Conservation (phyloP, 345 rosid species). For the Hypericum perforatum region DNA sequence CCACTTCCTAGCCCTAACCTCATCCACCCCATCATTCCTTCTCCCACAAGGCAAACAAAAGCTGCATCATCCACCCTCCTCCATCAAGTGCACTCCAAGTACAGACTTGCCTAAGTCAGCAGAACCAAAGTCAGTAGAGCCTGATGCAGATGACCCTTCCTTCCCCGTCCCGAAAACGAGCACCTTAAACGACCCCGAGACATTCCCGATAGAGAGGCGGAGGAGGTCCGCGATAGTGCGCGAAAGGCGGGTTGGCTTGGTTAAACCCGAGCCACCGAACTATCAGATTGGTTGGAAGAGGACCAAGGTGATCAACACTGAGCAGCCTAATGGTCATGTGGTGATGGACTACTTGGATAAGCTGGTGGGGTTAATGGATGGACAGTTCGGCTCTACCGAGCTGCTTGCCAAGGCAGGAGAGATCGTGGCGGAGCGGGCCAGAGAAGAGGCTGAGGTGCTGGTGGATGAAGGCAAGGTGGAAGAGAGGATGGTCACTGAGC, state of each 20-base stretch:
- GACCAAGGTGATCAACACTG: constrained; percentile 51
- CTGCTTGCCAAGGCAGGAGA: constrained; percentile 71
- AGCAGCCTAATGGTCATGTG: constrained; percentile 69
- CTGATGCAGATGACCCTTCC: no score
- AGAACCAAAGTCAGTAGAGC: no score
- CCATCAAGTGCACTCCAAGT: no score
- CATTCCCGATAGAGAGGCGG: constrained; percentile 63
- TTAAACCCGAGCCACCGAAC: constrained; percentile 59
- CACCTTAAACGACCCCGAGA: constrained; percentile 39
- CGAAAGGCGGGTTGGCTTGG: constrained; percentile 30
- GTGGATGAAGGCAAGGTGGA: constrained; percentile 76
- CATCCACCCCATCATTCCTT: no score
- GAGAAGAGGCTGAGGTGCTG: constrained; percentile 81
- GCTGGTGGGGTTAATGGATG: constrained; percentile 57
- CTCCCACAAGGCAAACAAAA: no score
- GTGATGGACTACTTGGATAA: constrained; percentile 81
- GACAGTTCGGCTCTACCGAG: constrained; percentile 64
- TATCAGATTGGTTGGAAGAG: constrained; percentile 81
- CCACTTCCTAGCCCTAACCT: no score
- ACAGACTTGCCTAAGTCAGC: no score
- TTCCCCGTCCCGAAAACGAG: constrained; percentile 23
- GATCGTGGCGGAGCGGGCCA: constrained; percentile 78
- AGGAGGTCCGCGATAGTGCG: constrained; percentile 55
- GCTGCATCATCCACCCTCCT: no score
- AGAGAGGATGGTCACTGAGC: constrained; percentile 74